Evolutionary conservation across 495 filamentous ascomycete species (phyloP), one percentile per base, ranked within the genome.

Genomic region (Daldinia childiae): DNA sequence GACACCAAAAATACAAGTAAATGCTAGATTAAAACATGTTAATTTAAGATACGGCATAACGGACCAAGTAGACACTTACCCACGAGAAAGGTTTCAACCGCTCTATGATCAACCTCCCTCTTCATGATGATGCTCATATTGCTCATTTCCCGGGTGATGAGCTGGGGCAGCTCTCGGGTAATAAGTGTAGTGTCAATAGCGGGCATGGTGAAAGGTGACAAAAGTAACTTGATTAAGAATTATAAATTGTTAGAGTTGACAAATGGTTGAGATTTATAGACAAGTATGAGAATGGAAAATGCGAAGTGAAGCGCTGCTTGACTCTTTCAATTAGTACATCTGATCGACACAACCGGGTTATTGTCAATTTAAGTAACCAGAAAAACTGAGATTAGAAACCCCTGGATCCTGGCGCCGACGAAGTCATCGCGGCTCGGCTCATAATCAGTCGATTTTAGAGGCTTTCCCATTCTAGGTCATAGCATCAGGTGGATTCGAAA

Each of bases 1-100:
- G 59, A 74, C 52, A 19, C 72, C 72, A 60, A 74, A 74, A 27
- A 74, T 74, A 29, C 72, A 74, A 3, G 72, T 74, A 15, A 68
- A 48, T 3, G 38, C 72, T 74, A 17, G 1, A 39, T 34, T n/a
- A 50, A 34, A 24, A 32, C 8, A 58, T 11, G 45, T 70, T 27
- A 70, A 54, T 48, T 19, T 9, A 29, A 36, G 8, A 34, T 60
- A 36, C 34, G 8, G 26, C 11, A 34, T 9, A 9, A 45, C 0
- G 29, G 1, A 36, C 2, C 15, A 30, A 1, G 2, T 1, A 6
- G 1, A 8, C 3, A 68, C 72, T 60, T 51, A 71, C 72, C 68
- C 17, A 74, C 72, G 38, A 58, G 24, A 26, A 74, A 61, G 4
- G 72, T 71, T 48, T 74, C 72, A 65, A 74, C 17, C 32, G 59